These are phyloP conservation scores for Lactarius sp. DNA, from an alignment of 768 basidiomycete species.

Conservation along the genomic window DNA sequence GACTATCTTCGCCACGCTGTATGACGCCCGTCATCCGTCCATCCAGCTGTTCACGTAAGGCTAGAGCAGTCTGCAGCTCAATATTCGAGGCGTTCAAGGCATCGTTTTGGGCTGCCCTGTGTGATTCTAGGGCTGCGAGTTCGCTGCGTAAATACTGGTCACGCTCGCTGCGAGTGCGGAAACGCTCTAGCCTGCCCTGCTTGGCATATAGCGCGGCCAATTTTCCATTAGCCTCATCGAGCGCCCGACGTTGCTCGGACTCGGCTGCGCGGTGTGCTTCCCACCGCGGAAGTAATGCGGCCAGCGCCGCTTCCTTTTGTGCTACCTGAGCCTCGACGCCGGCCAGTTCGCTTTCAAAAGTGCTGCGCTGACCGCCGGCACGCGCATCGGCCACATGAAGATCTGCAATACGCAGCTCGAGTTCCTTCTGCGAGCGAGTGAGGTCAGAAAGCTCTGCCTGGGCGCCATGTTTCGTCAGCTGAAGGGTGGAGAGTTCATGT, in stretches of 20 bases:
- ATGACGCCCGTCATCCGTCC: constrained; percentile 52
- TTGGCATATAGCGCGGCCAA: constrained; percentile 80
- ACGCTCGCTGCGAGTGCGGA: constrained; percentile 76
- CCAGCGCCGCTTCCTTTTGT: constrained; percentile 57
- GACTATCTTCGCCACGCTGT: constrained; percentile 60
- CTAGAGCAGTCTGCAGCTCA: constrained; percentile 46
- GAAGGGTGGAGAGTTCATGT: constrained; percentile 65
- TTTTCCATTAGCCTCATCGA: constrained; percentile 71
- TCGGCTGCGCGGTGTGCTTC: constrained; percentile 50
- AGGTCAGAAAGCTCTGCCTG: constrained; percentile 85
- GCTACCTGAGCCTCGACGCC: constrained; percentile 55
- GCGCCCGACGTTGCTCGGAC: constrained; percentile 51
- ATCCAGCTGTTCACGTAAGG: constrained; percentile 53
- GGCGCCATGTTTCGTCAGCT: constrained; percentile 65
- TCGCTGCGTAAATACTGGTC: constrained; percentile 81
- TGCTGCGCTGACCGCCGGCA: constrained; percentile 59
- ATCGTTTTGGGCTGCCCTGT: constrained; percentile 49
- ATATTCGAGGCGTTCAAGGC: constrained; percentile 50
- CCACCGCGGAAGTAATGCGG: constrained; percentile 67
- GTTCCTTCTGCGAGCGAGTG: constrained; percentile 75
- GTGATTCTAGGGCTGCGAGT: constrained; percentile 62
- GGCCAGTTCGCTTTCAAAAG: constrained; percentile 60
- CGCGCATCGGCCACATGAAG: constrained; percentile 59
- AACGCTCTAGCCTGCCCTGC: constrained; percentile 83
- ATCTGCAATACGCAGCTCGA: constrained; percentile 80